Conservation (phyloP, 1,139 yeast genomes). For the Nematodospora anomalae region DNA sequence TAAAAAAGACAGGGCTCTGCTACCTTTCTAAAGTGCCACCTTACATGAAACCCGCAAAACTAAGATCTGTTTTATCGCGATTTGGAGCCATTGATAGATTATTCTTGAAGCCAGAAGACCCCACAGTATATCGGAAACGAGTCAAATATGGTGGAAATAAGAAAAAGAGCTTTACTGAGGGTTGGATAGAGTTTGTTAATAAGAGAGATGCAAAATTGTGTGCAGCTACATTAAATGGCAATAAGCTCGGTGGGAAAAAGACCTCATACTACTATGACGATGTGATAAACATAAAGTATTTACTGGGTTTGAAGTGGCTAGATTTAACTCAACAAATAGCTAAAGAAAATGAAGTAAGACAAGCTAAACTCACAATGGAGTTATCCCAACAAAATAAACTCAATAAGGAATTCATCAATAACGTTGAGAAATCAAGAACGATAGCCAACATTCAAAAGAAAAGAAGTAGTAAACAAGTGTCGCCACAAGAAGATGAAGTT, state of each 20-base stretch:
- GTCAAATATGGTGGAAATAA: slow-evolving; percentile 93
- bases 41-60: slow-evolving; percentile 91
- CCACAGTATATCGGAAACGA: slow-evolving; percentile 60
- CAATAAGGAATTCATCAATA: slow-evolving; percentile 77
- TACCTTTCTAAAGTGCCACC: slow-evolving; percentile 92
- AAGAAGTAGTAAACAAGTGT: slow-evolving; percentile 33
- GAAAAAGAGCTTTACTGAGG: slow-evolving; percentile 85
- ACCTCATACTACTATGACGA: slow-evolving; percentile 94
- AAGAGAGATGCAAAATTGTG: slow-evolving; percentile 89
- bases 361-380: slow-evolving; percentile 83
- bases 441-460: slow-evolving; percentile 63
- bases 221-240: slow-evolving; percentile 83
- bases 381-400: slow-evolving; percentile 84
- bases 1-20: slow-evolving; percentile 83
- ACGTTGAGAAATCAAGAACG: slow-evolving; percentile 86
- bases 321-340: slow-evolving; percentile 94
- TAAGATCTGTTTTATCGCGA: slow-evolving; percentile 73
- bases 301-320: slow-evolving; percentile 92
- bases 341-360: slow-evolving; percentile 84
- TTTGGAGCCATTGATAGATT: slow-evolving; percentile 88
- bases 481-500: slow-evolving; percentile 22
- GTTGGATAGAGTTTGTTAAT: slow-evolving; percentile 91
- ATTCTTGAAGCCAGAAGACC: slow-evolving; percentile 84
- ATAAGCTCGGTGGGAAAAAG: slow-evolving; percentile 88
- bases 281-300: slow-evolving; percentile 82